Percentiles rank a stretch among this genome's conserved stretches.
Evolutionary conservation across 2,329 filamentous ascomycete species (phyloP).

Genomic region (Neonectria coccinea): DNA sequence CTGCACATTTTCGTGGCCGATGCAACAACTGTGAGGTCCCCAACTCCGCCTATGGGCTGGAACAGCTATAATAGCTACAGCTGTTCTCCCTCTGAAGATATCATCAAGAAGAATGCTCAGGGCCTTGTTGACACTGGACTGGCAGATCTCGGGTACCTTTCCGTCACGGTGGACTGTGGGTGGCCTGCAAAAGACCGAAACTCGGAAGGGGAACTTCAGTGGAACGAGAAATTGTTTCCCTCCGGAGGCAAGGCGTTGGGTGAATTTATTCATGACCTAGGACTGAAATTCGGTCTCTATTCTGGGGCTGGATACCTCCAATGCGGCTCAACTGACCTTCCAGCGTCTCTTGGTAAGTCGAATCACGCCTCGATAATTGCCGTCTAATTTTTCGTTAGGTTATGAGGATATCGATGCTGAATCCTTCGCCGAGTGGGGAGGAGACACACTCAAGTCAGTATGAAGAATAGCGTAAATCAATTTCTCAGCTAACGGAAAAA

Average conservation of each 20-base stretch:
- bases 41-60: constrained; percentile 64
- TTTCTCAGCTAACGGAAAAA: constrained; percentile 8
- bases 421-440: constrained; percentile 57
- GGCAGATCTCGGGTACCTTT: constrained; percentile 64
- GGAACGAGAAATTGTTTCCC: constrained; percentile 63
- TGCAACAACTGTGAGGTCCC: constrained; percentile 37
- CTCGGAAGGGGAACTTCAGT: constrained; percentile 59
- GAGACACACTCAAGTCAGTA: constrained; percentile 64
- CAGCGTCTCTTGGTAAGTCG: constrained; percentile 57
- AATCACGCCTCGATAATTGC: fast-evolving
- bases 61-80: constrained; percentile 67
- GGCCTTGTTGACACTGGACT: constrained; percentile 65
- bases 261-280: constrained; percentile 61
- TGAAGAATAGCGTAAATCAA: fast-evolving
- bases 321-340: constrained; percentile 56
- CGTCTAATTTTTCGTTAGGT: constrained; percentile 39
- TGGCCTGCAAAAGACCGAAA: constrained; percentile 60
- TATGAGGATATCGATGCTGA: constrained; percentile 56
- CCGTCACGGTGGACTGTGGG: constrained; percentile 69
- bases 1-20: constrained; percentile 1
- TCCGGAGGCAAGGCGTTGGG: constrained; percentile 62
- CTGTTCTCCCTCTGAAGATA: constrained; percentile 33
- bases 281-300: constrained; percentile 66
- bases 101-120: constrained; percentile 59
- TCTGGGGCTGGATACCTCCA: constrained; percentile 61